phyloP scores from a whole-genome alignment of 1,284 basidiomycete species.

The Takashimella koratensis region DNA sequence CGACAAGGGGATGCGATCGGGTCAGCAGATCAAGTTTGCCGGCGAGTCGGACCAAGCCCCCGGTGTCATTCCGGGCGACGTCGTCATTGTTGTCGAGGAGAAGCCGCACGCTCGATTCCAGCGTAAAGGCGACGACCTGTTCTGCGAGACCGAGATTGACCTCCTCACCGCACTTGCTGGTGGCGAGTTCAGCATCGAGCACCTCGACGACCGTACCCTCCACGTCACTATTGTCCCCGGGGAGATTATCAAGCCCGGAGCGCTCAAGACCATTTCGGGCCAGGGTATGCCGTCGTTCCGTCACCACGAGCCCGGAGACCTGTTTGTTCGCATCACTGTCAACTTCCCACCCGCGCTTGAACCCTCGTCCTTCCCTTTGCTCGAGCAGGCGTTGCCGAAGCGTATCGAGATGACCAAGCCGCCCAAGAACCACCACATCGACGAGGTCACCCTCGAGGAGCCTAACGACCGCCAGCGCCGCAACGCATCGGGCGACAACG shows the following conservation, averaged over 20 bases:
- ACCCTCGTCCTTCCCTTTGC: constrained; percentile 62
- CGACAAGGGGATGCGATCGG: constrained; percentile 99
- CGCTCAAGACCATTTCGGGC: constrained; percentile 83
- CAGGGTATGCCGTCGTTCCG: constrained; percentile 99
- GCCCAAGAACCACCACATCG: constrained; percentile 64
- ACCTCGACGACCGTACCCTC: constrained; percentile 88
- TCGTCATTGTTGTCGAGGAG: constrained; percentile 95
- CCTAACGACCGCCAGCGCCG: constrained; percentile 69
- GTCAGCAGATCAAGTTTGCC: constrained; percentile 89
- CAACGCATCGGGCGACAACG: constrained; percentile 55
- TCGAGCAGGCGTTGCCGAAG: constrained; percentile 84
- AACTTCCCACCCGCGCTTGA: constrained; percentile 85
- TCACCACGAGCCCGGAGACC: constrained; percentile 93
- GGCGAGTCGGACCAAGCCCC: constrained; percentile 98
- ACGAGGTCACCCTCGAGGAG: constrained; percentile 84
- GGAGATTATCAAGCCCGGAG: constrained; percentile 90
- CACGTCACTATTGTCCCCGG: constrained; percentile 82
- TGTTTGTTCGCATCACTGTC: constrained; percentile 84
- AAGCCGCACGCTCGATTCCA: constrained; percentile 89
- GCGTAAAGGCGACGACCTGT: constrained; percentile 88
- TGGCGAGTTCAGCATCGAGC: constrained; percentile 84
- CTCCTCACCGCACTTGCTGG: constrained; percentile 91
- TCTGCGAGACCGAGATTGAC: constrained; percentile 84
- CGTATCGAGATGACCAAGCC: constrained; percentile 68
- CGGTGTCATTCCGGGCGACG: constrained; percentile 85